Base-by-base conservation (phyloP, 2,329 filamentous ascomycete species). In the Drechslera avenae region DNA sequence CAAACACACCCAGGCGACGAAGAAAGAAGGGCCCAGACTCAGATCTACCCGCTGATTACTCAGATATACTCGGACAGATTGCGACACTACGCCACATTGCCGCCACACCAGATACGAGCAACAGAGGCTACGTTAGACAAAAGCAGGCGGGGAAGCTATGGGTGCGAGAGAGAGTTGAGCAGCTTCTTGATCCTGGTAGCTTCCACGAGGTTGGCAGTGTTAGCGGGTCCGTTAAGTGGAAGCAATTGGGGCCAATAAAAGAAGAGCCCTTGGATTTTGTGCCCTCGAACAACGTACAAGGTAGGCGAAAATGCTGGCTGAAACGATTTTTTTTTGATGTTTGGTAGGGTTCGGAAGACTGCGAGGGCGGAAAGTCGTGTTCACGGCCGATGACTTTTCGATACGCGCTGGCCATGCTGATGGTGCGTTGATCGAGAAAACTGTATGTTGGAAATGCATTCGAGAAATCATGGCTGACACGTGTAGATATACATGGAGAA, bases 341-440 rank as follows among this genome's bases (percentile, higher is more conserved):
- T 2, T 32, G 2, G 3, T 21, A 64, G 67, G 82, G 0, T 79
- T 81, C 46, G 83, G 83, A 2, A 75, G 72, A 39, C 62, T 86
- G 19, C 68, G 76, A 16, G 81, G 81, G 0, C 72, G 84, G 32
- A 78, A 79, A 46, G 75, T 87, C 3, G 72, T 86, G 0, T 80
- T 87, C 40, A 86, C 85, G 0, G 84, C 83, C 0, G 84, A 87
- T 62, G 85, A 87, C 63, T 87, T 86, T 57, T 82, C 79, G 1
- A 80, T 87, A 21, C 75, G 85, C 5, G 83, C 83, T 21, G 85
- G 85, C 1, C 85, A 87, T 73, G 83, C 84, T 0, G 85, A 87
- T 69, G 85, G 85, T 0, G 76, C 83, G 12, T 74, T 83, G 28
- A 75, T 81, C 64, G 81, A 78, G 36, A 85, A 84, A 69, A 86